A percentile compares a stretch with the other conserved stretches of the same genome.
These are phyloP conservation scores for Durio zibethinus DNA, from an alignment of 345 rosid species.

Conservation along the genomic window DNA sequence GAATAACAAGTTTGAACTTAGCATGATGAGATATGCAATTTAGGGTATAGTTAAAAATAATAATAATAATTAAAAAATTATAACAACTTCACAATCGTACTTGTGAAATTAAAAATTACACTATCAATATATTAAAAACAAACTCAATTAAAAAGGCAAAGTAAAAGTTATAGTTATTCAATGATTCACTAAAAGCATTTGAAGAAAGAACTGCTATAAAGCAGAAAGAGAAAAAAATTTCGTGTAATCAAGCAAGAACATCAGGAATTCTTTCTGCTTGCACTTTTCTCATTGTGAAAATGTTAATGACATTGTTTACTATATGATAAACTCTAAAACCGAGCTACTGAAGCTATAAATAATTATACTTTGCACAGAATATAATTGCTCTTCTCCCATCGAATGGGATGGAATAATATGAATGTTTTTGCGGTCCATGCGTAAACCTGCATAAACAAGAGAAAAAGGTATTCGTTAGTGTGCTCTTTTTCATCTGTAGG, in stretches of 20 bases:
- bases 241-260: not conserved
- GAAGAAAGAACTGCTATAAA: too few relatives aligned
- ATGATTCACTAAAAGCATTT: too few relatives aligned
- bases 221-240: not conserved
- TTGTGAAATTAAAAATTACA: too few relatives aligned
- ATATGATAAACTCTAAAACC: not conserved
- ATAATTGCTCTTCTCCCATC: not conserved
- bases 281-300: not conserved
- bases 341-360: not conserved
- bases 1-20: too few relatives aligned
- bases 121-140: too few relatives aligned
- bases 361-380: not conserved
- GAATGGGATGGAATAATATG: not conserved
- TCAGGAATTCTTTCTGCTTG: not conserved
- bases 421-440: not conserved
- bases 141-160: too few relatives aligned
- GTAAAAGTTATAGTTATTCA: too few relatives aligned
- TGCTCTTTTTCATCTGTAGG: not conserved
- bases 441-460: constrained; percentile 6
- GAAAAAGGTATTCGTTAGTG: too few relatives aligned
- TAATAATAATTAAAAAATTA: too few relatives aligned
- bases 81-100: too few relatives aligned
- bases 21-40: too few relatives aligned
- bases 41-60: too few relatives aligned
- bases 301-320: not conserved